Percentiles rank a stretch among this genome's conserved stretches.
Conservation (phyloP, 2,329 filamentous ascomycete species). For the Colletotrichum liaoningense region DNA sequence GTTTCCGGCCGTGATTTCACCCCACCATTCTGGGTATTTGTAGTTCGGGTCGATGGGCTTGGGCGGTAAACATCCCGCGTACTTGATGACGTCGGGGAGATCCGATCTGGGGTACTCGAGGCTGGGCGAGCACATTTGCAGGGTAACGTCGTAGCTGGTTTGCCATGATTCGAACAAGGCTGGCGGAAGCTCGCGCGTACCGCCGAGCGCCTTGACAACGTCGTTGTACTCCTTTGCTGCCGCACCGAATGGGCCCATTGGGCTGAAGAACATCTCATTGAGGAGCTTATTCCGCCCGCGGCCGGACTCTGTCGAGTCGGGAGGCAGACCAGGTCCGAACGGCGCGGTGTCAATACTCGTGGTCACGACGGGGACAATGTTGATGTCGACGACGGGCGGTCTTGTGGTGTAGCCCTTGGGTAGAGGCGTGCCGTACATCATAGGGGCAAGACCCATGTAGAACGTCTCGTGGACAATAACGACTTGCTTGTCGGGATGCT, state of each 20-base stretch:
- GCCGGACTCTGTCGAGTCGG: constrained; percentile 49
- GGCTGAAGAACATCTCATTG: constrained; percentile 37
- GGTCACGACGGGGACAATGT: constrained; percentile 49
- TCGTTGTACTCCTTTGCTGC: constrained; percentile 39
- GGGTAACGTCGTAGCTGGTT: constrained; percentile 45
- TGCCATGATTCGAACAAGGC: constrained; percentile 44
- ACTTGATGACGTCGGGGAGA: constrained; percentile 52
- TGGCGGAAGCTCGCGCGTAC: constrained; percentile 36
- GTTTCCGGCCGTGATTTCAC: constrained; percentile 47
- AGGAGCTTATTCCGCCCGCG: constrained; percentile 46
- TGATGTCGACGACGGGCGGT: constrained; percentile 52
- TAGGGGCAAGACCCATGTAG: constrained; percentile 51
- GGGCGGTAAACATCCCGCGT: constrained; percentile 54
- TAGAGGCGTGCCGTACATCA: constrained; percentile 50
- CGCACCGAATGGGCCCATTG: constrained; percentile 39
- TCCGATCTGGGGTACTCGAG: constrained; percentile 53
- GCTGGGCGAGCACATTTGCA: constrained; percentile 52
- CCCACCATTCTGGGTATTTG: constrained; percentile 57
- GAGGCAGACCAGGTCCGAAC: constrained; percentile 51
- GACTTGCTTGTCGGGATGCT: constrained; percentile 50
- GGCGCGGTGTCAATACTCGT: constrained; percentile 52
- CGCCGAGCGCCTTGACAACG: constrained; percentile 45
- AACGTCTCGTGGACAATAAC: constrained; percentile 56
- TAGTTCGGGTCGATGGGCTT: constrained; percentile 44
- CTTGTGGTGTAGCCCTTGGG: constrained; percentile 49